Conservation (phyloP, 306 rosid genomes). For the Medicago lupulina region DNA sequence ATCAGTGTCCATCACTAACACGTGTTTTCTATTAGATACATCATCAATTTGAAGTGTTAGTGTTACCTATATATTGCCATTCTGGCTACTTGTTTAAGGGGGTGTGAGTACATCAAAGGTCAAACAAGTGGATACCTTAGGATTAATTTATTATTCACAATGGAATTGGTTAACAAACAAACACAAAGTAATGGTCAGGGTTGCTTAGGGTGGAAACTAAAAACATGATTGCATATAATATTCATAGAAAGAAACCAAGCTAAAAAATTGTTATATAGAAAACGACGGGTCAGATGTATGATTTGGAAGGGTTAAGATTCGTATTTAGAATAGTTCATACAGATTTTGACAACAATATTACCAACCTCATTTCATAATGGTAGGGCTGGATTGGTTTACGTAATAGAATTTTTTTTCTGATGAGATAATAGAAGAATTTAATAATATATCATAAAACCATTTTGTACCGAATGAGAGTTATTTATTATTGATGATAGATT, state of each 20-base stretch:
- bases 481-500: too few relatives aligned
- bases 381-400: too few relatives aligned
- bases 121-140: neutral
- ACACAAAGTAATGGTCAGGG: neutral
- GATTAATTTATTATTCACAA: neutral
- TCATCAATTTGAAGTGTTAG: too few relatives aligned
- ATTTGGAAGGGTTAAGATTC: constrained; percentile 9
- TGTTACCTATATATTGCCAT: too few relatives aligned
- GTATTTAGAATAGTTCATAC: constrained; percentile 17
- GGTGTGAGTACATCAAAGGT: neutral
- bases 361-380: constrained; percentile 6
- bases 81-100: neutral
- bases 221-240: neutral
- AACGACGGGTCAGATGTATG: neutral
- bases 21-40: too few relatives aligned
- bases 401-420: too few relatives aligned
- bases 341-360: constrained; percentile 28
- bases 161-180: neutral
- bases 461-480: too few relatives aligned
- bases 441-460: too few relatives aligned
- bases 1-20: too few relatives aligned
- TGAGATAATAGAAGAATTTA: too few relatives aligned
- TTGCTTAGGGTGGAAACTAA: neutral
- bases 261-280: neutral
- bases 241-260: neutral